phyloP scores from a whole-genome alignment of 805 yeast species.

The Nakazawaea siamensis region DNA sequence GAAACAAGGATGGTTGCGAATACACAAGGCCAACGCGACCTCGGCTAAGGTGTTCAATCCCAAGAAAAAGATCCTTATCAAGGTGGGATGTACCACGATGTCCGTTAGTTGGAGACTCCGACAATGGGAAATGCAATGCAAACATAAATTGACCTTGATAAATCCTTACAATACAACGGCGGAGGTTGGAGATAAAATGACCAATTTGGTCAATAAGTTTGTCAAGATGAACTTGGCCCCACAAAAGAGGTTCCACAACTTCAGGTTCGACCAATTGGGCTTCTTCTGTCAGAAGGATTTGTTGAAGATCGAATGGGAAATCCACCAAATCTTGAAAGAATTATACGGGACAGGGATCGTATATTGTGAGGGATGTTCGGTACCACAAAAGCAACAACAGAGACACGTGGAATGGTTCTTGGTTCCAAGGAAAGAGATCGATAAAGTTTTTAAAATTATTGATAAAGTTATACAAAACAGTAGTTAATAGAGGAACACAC shows the following conservation, averaged over 20 bases:
- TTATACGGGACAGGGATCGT: slow-evolving; percentile 40
- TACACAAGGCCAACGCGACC: slow-evolving; percentile 24
- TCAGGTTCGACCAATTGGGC: slow-evolving; percentile 22
- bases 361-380: slow-evolving; percentile 37
- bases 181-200: slow-evolving; percentile 13
- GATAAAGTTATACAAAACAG: slow-evolving; percentile 17
- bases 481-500: neutral
- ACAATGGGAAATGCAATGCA: slow-evolving; percentile 48
- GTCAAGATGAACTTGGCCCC: slow-evolving; percentile 7
- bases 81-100: slow-evolving; percentile 47
- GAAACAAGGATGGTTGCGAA: slow-evolving; percentile 29
- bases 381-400: slow-evolving; percentile 15
- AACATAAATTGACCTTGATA: slow-evolving; percentile 33
- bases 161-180: slow-evolving; percentile 23
- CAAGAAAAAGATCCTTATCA: slow-evolving; percentile 31
- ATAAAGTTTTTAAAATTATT: slow-evolving; percentile 23
- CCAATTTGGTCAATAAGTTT: slow-evolving; percentile 11
- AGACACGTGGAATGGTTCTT: slow-evolving; percentile 51
- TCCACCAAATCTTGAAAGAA: slow-evolving; percentile 30
- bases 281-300: slow-evolving; percentile 26
- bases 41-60: slow-evolving; percentile 29
- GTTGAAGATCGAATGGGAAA: slow-evolving; percentile 28
- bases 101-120: slow-evolving; percentile 30
- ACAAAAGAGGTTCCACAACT: slow-evolving; percentile 13
- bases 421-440: slow-evolving; percentile 34